A percentile compares a stretch with the other conserved stretches of the same genome.
Evolutionary conservation across 2,329 filamentous ascomycete genomes (phyloP).

Genomic region (Proliferodiscus dingleyae): DNA sequence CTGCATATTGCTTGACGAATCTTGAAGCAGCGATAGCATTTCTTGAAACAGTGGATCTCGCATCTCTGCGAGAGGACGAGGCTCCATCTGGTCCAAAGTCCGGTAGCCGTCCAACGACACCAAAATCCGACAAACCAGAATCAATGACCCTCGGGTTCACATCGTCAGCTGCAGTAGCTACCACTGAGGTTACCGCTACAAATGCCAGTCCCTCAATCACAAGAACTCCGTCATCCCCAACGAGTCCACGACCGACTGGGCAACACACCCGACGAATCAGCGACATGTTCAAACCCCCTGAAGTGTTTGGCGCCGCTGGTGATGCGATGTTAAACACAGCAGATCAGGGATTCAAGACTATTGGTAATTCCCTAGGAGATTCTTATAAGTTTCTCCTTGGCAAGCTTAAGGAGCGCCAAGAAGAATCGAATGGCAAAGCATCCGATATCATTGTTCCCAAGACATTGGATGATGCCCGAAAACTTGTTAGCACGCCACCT

Average conservation of each 20-base stretch:
- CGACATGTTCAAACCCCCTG: constrained; percentile 79
- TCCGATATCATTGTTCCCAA: constrained; percentile 65
- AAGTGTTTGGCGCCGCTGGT: constrained; percentile 74
- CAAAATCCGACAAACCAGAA: constrained; percentile 32
- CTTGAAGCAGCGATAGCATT: constrained; percentile 93
- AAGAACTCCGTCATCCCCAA: constrained; percentile 25
- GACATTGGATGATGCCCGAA: constrained; percentile 87
- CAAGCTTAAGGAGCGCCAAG: constrained; percentile 69
- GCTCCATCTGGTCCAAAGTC: constrained; percentile 61
- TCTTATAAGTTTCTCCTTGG: constrained; percentile 93
- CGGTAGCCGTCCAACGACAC: constrained; percentile 43
- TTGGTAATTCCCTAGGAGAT: constrained; percentile 82
- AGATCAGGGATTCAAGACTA: constrained; percentile 87
- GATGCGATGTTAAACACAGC: constrained; percentile 84
- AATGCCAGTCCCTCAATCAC: constrained; percentile 32
- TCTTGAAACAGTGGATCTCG: constrained; percentile 88
- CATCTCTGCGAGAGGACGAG: constrained; percentile 80
- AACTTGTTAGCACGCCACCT: constrained; percentile 72
- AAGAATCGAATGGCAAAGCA: constrained; percentile 38
- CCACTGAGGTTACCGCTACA: constrained; percentile 19
- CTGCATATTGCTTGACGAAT: constrained; percentile 93
- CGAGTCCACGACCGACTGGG: constrained; percentile 29
- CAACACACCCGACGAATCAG: constrained; percentile 72
- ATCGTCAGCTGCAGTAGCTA: constrained; percentile 28
- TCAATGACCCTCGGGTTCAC: constrained; percentile 27